phyloP scores from a whole-genome alignment of 495 filamentous ascomycete genomes.

The Aspergillus leporis region DNA sequence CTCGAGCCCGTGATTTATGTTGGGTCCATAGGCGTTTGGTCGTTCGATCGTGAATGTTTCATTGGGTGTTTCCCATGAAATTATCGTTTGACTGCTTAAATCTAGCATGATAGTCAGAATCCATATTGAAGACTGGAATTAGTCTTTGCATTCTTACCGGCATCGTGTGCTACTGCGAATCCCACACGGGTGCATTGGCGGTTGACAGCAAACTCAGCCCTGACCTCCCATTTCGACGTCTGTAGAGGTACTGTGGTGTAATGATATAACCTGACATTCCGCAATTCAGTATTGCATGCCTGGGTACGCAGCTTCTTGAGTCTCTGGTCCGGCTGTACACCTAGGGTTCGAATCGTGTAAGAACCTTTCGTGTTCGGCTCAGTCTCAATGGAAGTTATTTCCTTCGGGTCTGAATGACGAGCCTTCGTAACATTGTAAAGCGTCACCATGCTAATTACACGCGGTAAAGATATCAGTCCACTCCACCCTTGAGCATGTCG shows the following conservation, averaged over 20 bases:
- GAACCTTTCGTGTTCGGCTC: slow-evolving; percentile 16
- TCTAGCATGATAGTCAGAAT: slow-evolving; percentile 3
- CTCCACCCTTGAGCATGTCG: slow-evolving; percentile 40
- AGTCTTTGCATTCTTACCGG: slow-evolving; percentile 17
- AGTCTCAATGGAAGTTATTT: slow-evolving; percentile 33
- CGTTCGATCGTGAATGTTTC: slow-evolving; percentile 37
- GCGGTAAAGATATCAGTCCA: slow-evolving; percentile 8
- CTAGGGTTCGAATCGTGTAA: slow-evolving; percentile 35
- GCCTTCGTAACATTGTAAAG: neutral
- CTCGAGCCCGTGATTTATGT: slow-evolving; percentile 33
- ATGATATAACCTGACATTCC: neutral
- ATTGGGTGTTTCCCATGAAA: slow-evolving; percentile 25
- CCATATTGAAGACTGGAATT: neutral
- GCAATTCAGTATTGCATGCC: slow-evolving; percentile 10
- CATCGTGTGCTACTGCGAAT: slow-evolving; percentile 27
- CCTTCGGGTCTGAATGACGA: slow-evolving; percentile 25
- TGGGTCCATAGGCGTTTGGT: slow-evolving; percentile 17
- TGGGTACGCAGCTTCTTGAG: slow-evolving; percentile 23
- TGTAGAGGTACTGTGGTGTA: slow-evolving; percentile 13
- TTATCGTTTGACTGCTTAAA: slow-evolving; percentile 20
- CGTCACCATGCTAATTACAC: neutral
- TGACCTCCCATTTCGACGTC: slow-evolving; percentile 31
- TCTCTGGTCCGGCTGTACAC: slow-evolving; percentile 29
- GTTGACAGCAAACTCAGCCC: slow-evolving; percentile 25
- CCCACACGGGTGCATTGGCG: slow-evolving; percentile 28